phyloP scores from a whole-genome alignment of 2,329 filamentous ascomycete species.

The Venturiaceae sp. region DNA sequence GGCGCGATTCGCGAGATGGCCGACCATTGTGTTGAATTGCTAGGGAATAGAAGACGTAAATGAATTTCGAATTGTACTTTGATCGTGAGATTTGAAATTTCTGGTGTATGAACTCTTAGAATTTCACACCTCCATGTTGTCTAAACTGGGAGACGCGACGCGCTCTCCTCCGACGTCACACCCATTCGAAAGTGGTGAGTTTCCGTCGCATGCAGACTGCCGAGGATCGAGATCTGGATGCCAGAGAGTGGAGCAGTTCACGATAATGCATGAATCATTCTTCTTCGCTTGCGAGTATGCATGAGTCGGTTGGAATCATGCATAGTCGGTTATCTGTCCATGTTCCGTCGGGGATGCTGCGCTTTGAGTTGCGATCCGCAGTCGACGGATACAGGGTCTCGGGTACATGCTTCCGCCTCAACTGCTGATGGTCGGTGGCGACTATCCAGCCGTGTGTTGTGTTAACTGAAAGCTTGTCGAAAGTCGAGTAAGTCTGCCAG shows the following conservation, averaged over 20 bases:
- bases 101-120: too few species aligned
- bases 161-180: not conserved
- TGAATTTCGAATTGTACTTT: too few species aligned
- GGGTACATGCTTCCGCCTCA: not conserved
- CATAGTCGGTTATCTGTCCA: not conserved
- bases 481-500: not conserved
- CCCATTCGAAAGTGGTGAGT: not conserved
- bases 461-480: not conserved
- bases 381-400: not conserved
- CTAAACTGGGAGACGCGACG: not conserved
- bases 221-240: not conserved
- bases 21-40: not conserved
- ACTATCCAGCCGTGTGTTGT: not conserved
- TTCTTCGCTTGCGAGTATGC: not conserved
- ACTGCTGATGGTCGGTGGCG: too few species aligned
- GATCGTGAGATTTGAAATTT: too few species aligned
- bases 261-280: not conserved
- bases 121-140: too few species aligned
- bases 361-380: not conserved
- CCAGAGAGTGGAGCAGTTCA: too few species aligned
- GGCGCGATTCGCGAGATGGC: slow-evolving; percentile 10
- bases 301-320: not conserved
- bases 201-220: not conserved
- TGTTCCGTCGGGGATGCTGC: not conserved
- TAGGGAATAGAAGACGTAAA: too few species aligned